These are phyloP conservation scores for Paramarasmius palmivorus DNA, from an alignment of 1,284 basidiomycete species.

Conservation along the genomic window DNA sequence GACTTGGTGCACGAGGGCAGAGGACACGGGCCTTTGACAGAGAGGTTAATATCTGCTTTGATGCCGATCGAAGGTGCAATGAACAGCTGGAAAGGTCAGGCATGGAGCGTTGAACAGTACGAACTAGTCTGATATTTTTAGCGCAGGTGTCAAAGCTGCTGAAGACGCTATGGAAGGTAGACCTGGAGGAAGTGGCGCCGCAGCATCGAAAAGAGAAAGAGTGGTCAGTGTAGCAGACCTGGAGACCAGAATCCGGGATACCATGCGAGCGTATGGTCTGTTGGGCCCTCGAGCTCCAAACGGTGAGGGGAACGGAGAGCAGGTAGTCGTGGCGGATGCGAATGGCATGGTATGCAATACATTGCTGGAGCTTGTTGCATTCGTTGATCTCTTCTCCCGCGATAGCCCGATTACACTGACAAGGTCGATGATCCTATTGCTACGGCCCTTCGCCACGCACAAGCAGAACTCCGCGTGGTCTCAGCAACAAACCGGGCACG, in stretches of 20 bases:
- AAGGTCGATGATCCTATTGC: constrained; percentile 93
- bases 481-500: constrained; percentile 83
- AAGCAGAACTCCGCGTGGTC: constrained; percentile 79
- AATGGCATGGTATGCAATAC: constrained; percentile 48
- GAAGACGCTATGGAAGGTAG: constrained; percentile 82
- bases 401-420: constrained; percentile 73
- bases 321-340: neutral
- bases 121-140: no score
- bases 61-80: constrained; percentile 51
- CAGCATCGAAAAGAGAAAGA: constrained; percentile 69
- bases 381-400: constrained; percentile 6
- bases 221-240: constrained; percentile 66
- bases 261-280: constrained; percentile 70
- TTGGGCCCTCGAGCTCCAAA: constrained; percentile 28
- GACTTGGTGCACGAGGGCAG: constrained; percentile 69
- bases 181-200: constrained; percentile 71
- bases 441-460: constrained; percentile 85
- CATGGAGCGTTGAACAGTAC: no score
- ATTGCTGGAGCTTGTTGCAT: neutral
- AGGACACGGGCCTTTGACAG: constrained; percentile 78
- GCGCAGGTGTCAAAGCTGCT: constrained; percentile 76
- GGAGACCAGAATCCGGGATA: constrained; percentile 69
- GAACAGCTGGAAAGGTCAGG: neutral
- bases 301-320: neutral
- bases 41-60: constrained; percentile 78